Evolutionary conservation across 176 grass and related monocot species (phyloP).

Genomic region (Paspalum vaginatum): DNA sequence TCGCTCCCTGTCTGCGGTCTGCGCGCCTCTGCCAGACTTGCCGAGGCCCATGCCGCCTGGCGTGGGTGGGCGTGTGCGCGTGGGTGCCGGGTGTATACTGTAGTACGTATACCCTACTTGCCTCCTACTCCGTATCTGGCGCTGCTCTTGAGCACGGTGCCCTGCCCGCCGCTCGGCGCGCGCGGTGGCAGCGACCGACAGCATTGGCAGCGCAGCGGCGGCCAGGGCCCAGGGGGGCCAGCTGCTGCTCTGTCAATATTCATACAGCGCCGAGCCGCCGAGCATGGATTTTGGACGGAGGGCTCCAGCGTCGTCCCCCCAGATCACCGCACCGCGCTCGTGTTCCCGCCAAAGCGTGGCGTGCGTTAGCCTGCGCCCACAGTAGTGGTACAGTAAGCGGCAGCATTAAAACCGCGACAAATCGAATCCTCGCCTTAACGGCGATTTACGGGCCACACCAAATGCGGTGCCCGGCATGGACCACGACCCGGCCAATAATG

Average conservation of each 20-base stretch:
- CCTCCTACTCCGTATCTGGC: background rate
- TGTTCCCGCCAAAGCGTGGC: too few species aligned
- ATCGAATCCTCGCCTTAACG: slow-evolving; percentile 35
- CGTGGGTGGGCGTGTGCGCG: too few species aligned
- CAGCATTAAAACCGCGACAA: slow-evolving; percentile 40
- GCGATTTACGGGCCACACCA: slow-evolving; percentile 26
- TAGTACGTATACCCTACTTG: too few species aligned
- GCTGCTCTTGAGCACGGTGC: too few species aligned
- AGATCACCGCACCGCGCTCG: too few species aligned
- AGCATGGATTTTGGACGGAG: background rate
- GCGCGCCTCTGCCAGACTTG: background rate
- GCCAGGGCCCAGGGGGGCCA: background rate
- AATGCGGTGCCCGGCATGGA: background rate
- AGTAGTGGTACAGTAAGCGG: too few species aligned
- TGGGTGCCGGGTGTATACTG: too few species aligned
- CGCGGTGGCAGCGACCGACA: slow-evolving; percentile 42
- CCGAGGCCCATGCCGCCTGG: too few species aligned
- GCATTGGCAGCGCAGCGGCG: slow-evolving; percentile 27
- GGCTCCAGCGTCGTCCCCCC: too few species aligned
- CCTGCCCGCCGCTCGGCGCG: too few species aligned
- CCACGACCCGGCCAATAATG: slow-evolving; percentile 55
- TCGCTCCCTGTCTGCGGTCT: background rate
- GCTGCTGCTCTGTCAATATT: background rate
- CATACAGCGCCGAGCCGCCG: background rate
- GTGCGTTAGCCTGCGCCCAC: too few species aligned